A percentile compares a stretch with the other conserved stretches of the same genome.
Evolutionary conservation across 441 rosid genomes (phyloP).

Genomic region (Lepidium campestre): DNA sequence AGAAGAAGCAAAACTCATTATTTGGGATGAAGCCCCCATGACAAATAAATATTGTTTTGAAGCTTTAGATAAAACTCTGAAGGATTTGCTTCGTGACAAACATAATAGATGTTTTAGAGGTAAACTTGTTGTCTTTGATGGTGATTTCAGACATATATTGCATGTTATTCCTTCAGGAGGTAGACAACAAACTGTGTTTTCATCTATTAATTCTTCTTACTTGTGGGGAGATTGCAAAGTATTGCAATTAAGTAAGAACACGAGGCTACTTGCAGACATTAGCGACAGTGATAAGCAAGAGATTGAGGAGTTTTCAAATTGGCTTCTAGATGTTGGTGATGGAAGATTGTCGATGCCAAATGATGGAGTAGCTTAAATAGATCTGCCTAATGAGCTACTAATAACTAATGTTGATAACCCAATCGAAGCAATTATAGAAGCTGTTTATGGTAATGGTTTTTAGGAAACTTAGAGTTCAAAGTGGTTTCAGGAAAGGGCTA

Average conservation of each 20-base stretch:
- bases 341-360: background rate
- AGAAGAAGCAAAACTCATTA: background rate
- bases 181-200: background rate
- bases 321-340: background rate
- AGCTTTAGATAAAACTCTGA: background rate
- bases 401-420: too few relatives aligned
- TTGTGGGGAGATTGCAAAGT: background rate
- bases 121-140: background rate
- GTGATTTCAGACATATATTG: background rate
- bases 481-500: too few relatives aligned
- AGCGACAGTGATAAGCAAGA: background rate
- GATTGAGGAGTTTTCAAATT: background rate
- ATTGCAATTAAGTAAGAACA: background rate
- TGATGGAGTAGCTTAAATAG: too few relatives aligned
- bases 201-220: background rate
- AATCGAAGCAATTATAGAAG: too few relatives aligned
- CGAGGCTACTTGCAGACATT: background rate
- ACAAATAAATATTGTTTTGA: background rate
- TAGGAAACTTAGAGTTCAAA: too few relatives aligned
- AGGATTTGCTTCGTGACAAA: background rate
- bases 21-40: background rate
- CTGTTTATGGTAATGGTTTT: too few relatives aligned
- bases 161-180: background rate
- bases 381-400: too few relatives aligned
- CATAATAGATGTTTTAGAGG: background rate